Evolutionary conservation across 176 grass and related monocot genomes (phyloP).

Genomic region (Eragrostis curvula): DNA sequence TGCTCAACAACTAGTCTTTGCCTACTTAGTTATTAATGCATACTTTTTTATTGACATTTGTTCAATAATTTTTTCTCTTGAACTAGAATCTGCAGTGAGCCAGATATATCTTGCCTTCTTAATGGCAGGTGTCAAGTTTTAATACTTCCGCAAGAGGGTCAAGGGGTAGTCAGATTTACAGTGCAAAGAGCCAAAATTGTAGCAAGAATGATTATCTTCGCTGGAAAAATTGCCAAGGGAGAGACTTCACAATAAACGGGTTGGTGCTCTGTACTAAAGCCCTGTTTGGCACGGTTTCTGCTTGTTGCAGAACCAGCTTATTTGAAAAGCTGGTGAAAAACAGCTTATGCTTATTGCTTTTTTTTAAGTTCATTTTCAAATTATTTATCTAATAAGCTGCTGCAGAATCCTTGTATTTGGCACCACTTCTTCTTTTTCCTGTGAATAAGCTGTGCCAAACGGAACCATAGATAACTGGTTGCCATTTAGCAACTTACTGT

Average conservation of each 20-base stretch:
- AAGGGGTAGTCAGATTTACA: conserved; percentile 43
- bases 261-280: conserved; percentile 36
- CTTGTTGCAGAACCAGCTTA: no score
- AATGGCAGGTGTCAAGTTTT: conserved; percentile 88
- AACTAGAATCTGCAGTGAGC: neutral
- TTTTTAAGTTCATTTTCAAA: no score
- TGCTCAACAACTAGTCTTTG: neutral
- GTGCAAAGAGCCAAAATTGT: conserved; percentile 56
- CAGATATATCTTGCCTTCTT: conserved; percentile 21
- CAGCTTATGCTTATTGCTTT: no score
- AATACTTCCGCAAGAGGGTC: conserved; percentile 65
- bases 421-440: no score
- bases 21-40: neutral
- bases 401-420: no score
- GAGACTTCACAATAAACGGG: conserved; percentile 99
- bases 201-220: conserved; percentile 76
- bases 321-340: no score
- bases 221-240: conserved; percentile 85
- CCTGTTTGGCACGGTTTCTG: no score
- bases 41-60: conserved; percentile 28
- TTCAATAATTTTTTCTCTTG: conserved; percentile 20
- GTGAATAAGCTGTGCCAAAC: no score
- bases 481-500: conserved; percentile 18
- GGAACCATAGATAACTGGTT: neutral
- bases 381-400: no score